Evolutionary conservation across 495 filamentous ascomycete species (phyloP).

Genomic region (Sporormia fimetaria): DNA sequence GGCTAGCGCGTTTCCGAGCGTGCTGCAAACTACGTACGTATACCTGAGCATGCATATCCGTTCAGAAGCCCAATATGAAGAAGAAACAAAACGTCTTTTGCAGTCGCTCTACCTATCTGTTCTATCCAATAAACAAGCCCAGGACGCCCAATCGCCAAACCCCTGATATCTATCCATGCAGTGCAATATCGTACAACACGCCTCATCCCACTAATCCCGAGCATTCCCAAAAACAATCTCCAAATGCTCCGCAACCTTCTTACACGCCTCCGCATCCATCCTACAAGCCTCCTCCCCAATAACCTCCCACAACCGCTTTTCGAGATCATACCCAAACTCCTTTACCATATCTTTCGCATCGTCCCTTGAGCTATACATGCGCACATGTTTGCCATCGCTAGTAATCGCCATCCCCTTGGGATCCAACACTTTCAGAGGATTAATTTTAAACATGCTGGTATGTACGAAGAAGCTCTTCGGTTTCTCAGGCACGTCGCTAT

Average conservation of each 20-base stretch:
- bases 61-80: too few species aligned
- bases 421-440: constrained; percentile 8
- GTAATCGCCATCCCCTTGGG: constrained; percentile 25
- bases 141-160: too few species aligned
- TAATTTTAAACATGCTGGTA: neutral
- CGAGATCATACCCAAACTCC: constrained; percentile 25
- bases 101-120: too few species aligned
- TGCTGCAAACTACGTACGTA: too few species aligned
- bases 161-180: too few species aligned
- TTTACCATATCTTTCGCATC: neutral
- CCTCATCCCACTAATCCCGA: too few species aligned
- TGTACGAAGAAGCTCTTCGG: constrained; percentile 34
- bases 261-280: constrained; percentile 2
- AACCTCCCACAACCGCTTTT: constrained; percentile 41
- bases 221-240: too few species aligned
- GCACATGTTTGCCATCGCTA: neutral
- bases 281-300: constrained; percentile 38
- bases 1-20: too few species aligned
- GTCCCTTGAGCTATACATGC: constrained; percentile 6
- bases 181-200: too few species aligned
- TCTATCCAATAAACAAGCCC: too few species aligned
- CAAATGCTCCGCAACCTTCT: constrained; percentile 3
- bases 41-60: too few species aligned
- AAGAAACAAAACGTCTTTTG: too few species aligned
- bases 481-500: constrained; percentile 40